phyloP scores from a whole-genome alignment of 257 asterid genomes.

The Fraxinus americana region DNA sequence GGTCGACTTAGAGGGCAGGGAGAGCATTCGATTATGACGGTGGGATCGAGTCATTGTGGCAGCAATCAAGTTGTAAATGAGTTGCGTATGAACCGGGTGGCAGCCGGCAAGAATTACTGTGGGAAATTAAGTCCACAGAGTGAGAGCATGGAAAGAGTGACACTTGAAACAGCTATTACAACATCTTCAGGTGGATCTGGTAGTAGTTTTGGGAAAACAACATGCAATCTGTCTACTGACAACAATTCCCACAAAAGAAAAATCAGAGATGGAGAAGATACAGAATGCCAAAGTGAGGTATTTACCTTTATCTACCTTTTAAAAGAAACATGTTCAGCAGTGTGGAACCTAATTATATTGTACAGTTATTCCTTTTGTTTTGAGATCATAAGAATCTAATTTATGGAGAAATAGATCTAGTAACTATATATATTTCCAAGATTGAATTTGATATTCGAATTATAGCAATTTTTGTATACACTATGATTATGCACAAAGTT shows the following conservation, averaged over 20 bases:
- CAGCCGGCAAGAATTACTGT: constrained; percentile 26
- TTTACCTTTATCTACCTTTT: no score
- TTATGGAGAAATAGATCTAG: no score
- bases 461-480: no score
- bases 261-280: constrained; percentile 57
- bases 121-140: constrained; percentile 38
- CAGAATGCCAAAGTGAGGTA: constrained; percentile 70
- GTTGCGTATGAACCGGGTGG: constrained; percentile 44
- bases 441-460: no score
- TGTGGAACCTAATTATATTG: no score
- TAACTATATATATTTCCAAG: no score
- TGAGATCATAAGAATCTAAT: no score
- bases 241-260: constrained; percentile 60
- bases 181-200: constrained; percentile 52
- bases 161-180: constrained; percentile 29
- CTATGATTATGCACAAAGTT: no score
- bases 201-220: constrained; percentile 55
- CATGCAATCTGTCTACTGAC: constrained; percentile 42
- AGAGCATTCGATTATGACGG: constrained; percentile 54
- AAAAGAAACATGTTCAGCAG: no score
- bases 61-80: constrained; percentile 64
- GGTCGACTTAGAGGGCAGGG: background rate
- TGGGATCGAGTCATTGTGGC: constrained; percentile 77
- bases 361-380: no score
- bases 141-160: constrained; percentile 44